A percentile compares a stretch with the other conserved stretches of the same genome.
Conservation (phyloP, 495 filamentous ascomycete genomes). For the Apodospora peruviana region DNA sequence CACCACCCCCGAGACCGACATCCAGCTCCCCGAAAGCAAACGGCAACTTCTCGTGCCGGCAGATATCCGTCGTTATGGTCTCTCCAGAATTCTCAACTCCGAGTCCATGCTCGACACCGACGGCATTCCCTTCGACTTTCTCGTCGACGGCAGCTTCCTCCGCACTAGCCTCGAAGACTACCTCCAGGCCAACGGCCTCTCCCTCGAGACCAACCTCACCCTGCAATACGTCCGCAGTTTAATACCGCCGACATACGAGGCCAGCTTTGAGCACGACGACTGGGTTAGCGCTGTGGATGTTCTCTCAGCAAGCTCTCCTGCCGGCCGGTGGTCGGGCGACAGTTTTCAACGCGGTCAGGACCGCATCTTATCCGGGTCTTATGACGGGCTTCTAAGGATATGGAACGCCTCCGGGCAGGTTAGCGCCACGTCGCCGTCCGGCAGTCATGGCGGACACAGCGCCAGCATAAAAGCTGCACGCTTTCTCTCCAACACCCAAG, state of each 20-base stretch:
- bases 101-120: slow-evolving; percentile 66
- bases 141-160: slow-evolving; percentile 86
- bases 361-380: slow-evolving; percentile 79
- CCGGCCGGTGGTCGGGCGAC: slow-evolving; percentile 49
- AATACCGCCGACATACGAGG: slow-evolving; percentile 77
- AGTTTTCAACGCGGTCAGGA: slow-evolving; percentile 38
- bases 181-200: slow-evolving; percentile 77
- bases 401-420: slow-evolving; percentile 83
- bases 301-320: slow-evolving; percentile 59
- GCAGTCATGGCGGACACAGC: slow-evolving; percentile 63
- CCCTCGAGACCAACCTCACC: slow-evolving; percentile 75
- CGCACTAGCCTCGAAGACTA: slow-evolving; percentile 85
- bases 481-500: slow-evolving; percentile 67
- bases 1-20: slow-evolving; percentile 50
- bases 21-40: slow-evolving; percentile 51
- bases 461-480: slow-evolving; percentile 72
- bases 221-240: slow-evolving; percentile 90
- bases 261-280: slow-evolving; percentile 91
- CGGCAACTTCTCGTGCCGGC: slow-evolving; percentile 49
- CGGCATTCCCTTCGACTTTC: slow-evolving; percentile 91
- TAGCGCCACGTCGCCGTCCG: slow-evolving; percentile 61
- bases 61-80: slow-evolving; percentile 83
- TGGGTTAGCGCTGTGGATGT: slow-evolving; percentile 95
- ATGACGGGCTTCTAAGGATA: slow-evolving; percentile 79
- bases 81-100: slow-evolving; percentile 90